Conservation (phyloP, 2,329 filamentous ascomycete species). For the Colletotrichum ledebouriae region DNA sequence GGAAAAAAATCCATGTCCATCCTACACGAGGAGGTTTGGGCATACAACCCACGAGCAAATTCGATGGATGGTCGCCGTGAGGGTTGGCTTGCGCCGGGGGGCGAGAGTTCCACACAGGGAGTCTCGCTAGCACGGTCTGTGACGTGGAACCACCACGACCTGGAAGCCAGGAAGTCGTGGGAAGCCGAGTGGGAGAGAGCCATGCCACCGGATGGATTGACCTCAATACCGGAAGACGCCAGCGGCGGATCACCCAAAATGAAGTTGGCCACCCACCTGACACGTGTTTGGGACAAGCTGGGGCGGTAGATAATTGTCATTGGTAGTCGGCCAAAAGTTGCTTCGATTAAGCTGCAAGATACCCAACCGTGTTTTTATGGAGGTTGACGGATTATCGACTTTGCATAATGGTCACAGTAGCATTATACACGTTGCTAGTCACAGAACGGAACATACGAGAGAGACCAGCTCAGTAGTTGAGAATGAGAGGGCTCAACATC, state of each 20-base stretch:
- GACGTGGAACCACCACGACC: conserved; percentile 17
- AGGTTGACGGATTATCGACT: not conserved
- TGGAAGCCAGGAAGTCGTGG: conserved; percentile 28
- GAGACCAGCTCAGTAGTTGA: no score
- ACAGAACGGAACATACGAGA: no score
- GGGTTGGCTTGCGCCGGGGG: conserved; percentile 26
- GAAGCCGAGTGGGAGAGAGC: conserved; percentile 28
- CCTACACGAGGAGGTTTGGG: not conserved
- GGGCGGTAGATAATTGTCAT: not conserved
- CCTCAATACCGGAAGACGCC: conserved; percentile 2
- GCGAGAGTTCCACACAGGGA: not conserved
- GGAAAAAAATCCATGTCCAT: rapidly evolving
- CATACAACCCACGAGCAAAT: conserved; percentile 18
- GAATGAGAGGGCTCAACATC: no score
- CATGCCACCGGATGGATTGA: not conserved
- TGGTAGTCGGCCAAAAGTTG: not conserved
- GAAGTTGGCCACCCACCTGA: conserved; percentile 3
- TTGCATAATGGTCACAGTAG: no score
- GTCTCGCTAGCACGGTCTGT: not conserved
- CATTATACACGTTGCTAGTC: no score
- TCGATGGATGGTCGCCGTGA: conserved; percentile 35
- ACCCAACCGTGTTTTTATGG: conserved; percentile 16
- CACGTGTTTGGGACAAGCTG: conserved; percentile 13
- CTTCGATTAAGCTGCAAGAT: conserved; percentile 9
- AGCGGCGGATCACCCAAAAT: not conserved